These are phyloP conservation scores for Babesia ovis DNA, from an alignment of 169 alveolate species.

Conservation along the genomic window DNA sequence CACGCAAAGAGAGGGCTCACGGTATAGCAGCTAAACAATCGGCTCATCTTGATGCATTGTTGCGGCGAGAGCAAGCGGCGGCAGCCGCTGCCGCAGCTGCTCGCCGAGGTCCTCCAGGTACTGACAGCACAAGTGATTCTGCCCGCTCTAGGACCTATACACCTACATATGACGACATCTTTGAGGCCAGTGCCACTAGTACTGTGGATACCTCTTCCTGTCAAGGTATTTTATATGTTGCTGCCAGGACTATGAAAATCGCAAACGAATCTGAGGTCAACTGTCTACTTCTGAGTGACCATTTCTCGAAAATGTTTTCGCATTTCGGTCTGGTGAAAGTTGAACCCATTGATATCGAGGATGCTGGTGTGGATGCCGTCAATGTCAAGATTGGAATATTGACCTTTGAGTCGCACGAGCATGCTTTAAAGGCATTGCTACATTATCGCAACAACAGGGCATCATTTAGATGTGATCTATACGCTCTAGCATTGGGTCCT, in stretches of 20 bases:
- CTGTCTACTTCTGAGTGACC: slow-evolving; percentile 60
- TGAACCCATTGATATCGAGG: slow-evolving; percentile 53
- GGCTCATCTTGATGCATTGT: slow-evolving; percentile 49
- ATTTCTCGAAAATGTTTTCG: slow-evolving; percentile 41
- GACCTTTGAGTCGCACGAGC: slow-evolving; percentile 51
- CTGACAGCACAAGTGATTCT: background rate
- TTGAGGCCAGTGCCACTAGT: background rate
- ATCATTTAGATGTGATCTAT: slow-evolving; percentile 54
- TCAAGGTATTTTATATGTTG: slow-evolving; percentile 45
- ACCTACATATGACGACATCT: slow-evolving; percentile 10
- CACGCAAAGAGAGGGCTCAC: slow-evolving; percentile 40
- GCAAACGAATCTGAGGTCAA: slow-evolving; percentile 65
- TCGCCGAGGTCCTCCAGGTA: background rate
- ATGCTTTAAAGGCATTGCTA: slow-evolving; percentile 62
- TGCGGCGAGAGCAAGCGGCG: slow-evolving; percentile 56
- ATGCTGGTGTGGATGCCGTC: slow-evolving; percentile 22
- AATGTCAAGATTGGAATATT: slow-evolving; percentile 56
- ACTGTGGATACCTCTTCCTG: background rate
- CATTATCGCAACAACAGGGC: slow-evolving; percentile 54
- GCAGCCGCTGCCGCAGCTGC: slow-evolving; percentile 27
- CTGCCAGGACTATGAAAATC: slow-evolving; percentile 61
- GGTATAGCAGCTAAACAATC: slow-evolving; percentile 61
- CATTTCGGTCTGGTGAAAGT: slow-evolving; percentile 55
- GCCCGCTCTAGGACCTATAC: background rate
- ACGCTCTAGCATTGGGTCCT: slow-evolving; percentile 65